phyloP scores from a whole-genome alignment of 2,329 filamentous ascomycete species.

The Phoma sp. region DNA sequence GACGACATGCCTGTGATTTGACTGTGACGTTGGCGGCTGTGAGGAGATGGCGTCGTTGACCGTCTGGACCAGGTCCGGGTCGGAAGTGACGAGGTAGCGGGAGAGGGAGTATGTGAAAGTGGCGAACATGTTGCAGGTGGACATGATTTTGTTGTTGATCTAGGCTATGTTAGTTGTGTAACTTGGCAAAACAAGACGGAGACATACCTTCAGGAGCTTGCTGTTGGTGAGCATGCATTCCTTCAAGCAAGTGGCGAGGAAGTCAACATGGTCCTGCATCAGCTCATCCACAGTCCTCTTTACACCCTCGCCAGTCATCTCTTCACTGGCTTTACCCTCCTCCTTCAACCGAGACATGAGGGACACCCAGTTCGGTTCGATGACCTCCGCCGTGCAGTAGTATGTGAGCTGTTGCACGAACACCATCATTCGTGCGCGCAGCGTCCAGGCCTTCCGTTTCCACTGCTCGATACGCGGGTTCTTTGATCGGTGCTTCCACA shows the following conservation, averaged over 20 bases:
- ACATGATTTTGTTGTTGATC: conserved; percentile 98
- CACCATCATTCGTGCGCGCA: conserved; percentile 92
- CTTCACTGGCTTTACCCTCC: conserved; percentile 50
- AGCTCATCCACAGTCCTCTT: conserved; percentile 91
- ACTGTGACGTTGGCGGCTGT: conserved; percentile 12
- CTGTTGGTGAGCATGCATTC: conserved; percentile 99
- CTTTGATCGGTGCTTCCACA: conserved; percentile 83
- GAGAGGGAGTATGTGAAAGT: conserved; percentile 87
- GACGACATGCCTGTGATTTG: conserved; percentile 44
- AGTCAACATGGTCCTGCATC: conserved; percentile 99
- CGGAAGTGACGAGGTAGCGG: conserved; percentile 81
- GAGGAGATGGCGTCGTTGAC: conserved; percentile 62
- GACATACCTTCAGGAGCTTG: conserved; percentile 81
- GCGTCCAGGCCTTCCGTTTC: conserved; percentile 91
- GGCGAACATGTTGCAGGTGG: conserved; percentile 93
- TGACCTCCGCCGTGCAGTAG: conserved; percentile 95
- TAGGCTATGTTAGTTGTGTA: conserved; percentile 48
- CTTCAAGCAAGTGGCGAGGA: conserved; percentile 95
- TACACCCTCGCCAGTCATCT: conserved; percentile 53
- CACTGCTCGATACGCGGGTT: conserved; percentile 81
- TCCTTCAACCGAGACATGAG: conserved; percentile 84
- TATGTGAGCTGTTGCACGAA: conserved; percentile 97
- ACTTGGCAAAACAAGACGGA: conserved; percentile 30
- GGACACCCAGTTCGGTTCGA: conserved; percentile 95
- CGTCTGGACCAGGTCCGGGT: conserved; percentile 74